Conservation (phyloP, 495 filamentous ascomycete species). For the Penicillium lagena region DNA sequence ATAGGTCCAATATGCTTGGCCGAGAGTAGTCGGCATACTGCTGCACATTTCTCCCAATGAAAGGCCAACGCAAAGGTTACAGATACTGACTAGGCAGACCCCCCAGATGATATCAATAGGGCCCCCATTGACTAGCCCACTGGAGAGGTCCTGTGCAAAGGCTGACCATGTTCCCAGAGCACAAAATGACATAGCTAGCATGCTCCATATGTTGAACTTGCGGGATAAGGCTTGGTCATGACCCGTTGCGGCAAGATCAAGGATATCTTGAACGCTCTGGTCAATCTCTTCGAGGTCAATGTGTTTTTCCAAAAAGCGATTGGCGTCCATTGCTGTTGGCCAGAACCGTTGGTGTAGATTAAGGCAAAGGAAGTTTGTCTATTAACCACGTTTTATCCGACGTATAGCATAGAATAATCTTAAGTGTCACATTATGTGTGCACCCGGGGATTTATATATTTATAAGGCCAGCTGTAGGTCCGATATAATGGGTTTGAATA, state of each 20-base stretch:
- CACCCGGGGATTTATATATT: too few species aligned
- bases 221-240: slow-evolving; percentile 41
- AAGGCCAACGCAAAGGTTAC: slow-evolving; percentile 38
- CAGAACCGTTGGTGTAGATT: too few species aligned
- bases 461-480: too few species aligned
- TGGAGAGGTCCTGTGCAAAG: slow-evolving; percentile 37
- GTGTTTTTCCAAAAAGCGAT: too few species aligned
- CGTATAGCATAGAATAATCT: too few species aligned
- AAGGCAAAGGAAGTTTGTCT: too few species aligned
- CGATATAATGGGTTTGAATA: too few species aligned
- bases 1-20: slow-evolving; percentile 39
- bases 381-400: too few species aligned
- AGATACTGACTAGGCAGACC: slow-evolving; percentile 31
- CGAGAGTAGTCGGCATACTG: slow-evolving; percentile 40
- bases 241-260: slow-evolving; percentile 42
- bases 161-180: slow-evolving; percentile 41
- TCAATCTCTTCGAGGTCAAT: slow-evolving; percentile 21
- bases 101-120: slow-evolving; percentile 44
- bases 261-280: slow-evolving; percentile 36
- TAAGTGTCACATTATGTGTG: too few species aligned
- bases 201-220: slow-evolving; percentile 42
- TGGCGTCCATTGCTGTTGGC: too few species aligned
- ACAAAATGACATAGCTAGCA: slow-evolving; percentile 37
- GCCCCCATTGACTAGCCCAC: slow-evolving; percentile 37
- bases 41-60: slow-evolving; percentile 40